These are phyloP conservation scores for Dioscorea zingiberensis DNA, from an alignment of 106 monocot species.

Conservation along the genomic window DNA sequence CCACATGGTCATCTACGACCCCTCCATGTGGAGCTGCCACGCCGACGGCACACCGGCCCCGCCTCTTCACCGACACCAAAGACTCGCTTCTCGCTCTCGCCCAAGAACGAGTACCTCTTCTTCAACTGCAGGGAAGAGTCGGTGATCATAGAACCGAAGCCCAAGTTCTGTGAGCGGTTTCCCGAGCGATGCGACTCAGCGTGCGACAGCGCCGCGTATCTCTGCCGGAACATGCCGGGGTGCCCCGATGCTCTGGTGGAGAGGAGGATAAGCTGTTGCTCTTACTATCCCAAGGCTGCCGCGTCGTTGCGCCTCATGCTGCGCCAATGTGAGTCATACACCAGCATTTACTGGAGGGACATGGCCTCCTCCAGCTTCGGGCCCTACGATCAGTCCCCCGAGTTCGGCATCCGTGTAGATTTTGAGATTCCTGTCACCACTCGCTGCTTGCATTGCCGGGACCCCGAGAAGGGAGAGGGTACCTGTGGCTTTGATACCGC, in stretches of 20 bases:
- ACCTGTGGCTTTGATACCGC: conserved; percentile 57
- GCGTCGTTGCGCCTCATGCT: conserved; percentile 78
- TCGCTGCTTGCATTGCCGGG: conserved; percentile 47
- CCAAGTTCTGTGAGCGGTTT: conserved; percentile 54
- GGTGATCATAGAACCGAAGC: conserved; percentile 49
- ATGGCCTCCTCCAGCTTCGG: conserved; percentile 9
- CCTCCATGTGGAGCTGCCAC: conserved; percentile 67
- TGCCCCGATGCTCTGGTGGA: conserved; percentile 30
- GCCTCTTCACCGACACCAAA: conserved; percentile 75
- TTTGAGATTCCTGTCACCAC: conserved; percentile 69
- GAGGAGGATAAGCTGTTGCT: conserved; percentile 42
- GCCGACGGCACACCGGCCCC: neutral
- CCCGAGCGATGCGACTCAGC: conserved; percentile 70
- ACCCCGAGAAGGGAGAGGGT: conserved; percentile 35
- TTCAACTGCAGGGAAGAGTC: conserved; percentile 62
- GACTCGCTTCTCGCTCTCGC: conserved; percentile 68
- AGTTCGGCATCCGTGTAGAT: conserved; percentile 69
- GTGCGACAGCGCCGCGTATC: conserved; percentile 69
- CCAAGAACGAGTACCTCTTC: conserved; percentile 72
- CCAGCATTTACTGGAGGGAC: conserved; percentile 64
- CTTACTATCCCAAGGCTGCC: conserved; percentile 54
- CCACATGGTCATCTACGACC: conserved; percentile 62
- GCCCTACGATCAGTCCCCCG: conserved; percentile 63
- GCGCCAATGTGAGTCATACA: conserved; percentile 49
- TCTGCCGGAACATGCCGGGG: conserved; percentile 65